Conservation (phyloP, 2,329 filamentous ascomycete species). For the Xylariaceae sp. region DNA sequence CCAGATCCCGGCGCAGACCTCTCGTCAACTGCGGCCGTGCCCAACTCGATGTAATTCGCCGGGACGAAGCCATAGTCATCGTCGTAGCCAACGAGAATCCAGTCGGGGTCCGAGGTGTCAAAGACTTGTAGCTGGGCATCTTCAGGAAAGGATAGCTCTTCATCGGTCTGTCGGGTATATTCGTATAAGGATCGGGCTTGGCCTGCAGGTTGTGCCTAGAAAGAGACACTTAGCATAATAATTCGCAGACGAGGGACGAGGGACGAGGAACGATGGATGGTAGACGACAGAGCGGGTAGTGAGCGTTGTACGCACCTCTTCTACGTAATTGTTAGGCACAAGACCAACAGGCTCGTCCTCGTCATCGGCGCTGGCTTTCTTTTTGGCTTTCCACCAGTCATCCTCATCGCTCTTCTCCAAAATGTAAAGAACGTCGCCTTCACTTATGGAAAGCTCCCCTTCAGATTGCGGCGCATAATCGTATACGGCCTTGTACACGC, state of each 20-base stretch:
- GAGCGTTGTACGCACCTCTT: slow-evolving; percentile 68
- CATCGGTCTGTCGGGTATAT: slow-evolving; percentile 94
- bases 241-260: slow-evolving; percentile 28
- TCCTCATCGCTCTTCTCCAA: slow-evolving; percentile 77
- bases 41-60: slow-evolving; percentile 89
- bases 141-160: slow-evolving; percentile 94
- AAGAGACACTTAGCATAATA: slow-evolving; percentile 44
- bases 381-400: slow-evolving; percentile 97
- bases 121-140: slow-evolving; percentile 82
- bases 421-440: slow-evolving; percentile 88
- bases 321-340: slow-evolving; percentile 92
- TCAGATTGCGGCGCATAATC: slow-evolving; percentile 88
- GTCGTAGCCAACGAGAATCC: slow-evolving; percentile 87
- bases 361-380: slow-evolving; percentile 79
- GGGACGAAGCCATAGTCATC: slow-evolving; percentile 93
- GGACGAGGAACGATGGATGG: slow-evolving; percentile 36
- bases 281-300: neutral
- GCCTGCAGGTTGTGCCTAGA: slow-evolving; percentile 64
- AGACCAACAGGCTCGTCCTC: slow-evolving; percentile 90
- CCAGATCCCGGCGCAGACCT: slow-evolving; percentile 29
- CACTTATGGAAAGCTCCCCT: slow-evolving; percentile 80
- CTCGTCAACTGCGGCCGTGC: slow-evolving; percentile 45
- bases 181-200: slow-evolving; percentile 95
- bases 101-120: slow-evolving; percentile 90
- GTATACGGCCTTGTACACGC: slow-evolving; percentile 88